phyloP scores from a whole-genome alignment of 768 basidiomycete species.

The Boletus vinaceobasis region DNA sequence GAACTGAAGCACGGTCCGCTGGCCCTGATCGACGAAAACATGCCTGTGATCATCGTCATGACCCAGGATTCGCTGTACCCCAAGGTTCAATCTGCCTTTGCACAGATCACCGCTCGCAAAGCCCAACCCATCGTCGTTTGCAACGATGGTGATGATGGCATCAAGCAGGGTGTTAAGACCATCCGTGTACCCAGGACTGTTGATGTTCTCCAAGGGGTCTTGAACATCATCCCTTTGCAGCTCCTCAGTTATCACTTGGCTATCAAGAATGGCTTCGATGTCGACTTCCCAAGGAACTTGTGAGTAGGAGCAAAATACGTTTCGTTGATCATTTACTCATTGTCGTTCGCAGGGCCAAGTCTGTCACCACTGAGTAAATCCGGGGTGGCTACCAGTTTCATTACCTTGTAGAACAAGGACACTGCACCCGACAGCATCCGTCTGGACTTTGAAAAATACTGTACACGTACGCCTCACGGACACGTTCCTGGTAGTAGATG shows the following conservation, averaged over 20 bases:
- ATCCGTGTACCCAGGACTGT: conserved; percentile 94
- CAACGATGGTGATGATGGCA: conserved; percentile 84
- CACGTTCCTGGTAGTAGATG: conserved; percentile 23
- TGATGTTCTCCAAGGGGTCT: conserved; percentile 89
- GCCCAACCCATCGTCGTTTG: conserved; percentile 94
- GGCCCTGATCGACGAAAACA: conserved; percentile 96
- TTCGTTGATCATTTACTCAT: conserved; percentile 9
- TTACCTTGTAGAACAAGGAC: not conserved
- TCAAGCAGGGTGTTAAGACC: conserved; percentile 72
- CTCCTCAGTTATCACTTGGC: conserved; percentile 95
- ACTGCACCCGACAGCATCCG: not conserved
- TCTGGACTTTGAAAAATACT: conserved; percentile 14
- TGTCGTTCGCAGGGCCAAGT: conserved; percentile 56
- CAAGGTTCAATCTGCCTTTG: conserved; percentile 94
- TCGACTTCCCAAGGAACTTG: conserved; percentile 98
- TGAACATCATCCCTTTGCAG: conserved; percentile 97
- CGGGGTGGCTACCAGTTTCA: not conserved
- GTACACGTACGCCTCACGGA: conserved; percentile 20
- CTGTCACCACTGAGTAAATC: conserved; percentile 68
- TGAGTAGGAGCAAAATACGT: conserved; percentile 37
- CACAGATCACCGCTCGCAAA: conserved; percentile 97
- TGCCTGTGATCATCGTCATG: conserved; percentile 99
- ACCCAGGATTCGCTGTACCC: conserved; percentile 97
- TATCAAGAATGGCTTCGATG: conserved; percentile 92
- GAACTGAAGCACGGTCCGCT: conserved; percentile 99